These are phyloP conservation scores for Zelopaecilomyces penicillatus DNA, from an alignment of 2,329 filamentous ascomycete species.

Conservation along the genomic window DNA sequence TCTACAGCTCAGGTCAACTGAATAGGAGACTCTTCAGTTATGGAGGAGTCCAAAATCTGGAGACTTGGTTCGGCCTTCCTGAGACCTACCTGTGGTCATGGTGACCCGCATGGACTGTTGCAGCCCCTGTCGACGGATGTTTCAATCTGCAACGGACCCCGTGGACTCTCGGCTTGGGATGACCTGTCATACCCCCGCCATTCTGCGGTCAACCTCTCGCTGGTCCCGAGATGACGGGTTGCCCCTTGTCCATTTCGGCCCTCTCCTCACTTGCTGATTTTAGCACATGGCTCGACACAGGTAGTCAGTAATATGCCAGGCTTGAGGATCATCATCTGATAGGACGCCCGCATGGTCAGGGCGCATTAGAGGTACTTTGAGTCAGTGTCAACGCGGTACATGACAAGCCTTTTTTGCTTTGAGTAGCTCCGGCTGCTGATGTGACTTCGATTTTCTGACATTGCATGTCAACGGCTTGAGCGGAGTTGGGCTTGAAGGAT, in stretches of 20 bases:
- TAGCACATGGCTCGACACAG: neutral
- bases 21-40: too few relatives aligned
- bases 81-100: too few relatives aligned
- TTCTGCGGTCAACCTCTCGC: neutral
- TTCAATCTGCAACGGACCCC: conserved; percentile 1
- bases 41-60: too few relatives aligned
- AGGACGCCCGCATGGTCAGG: conserved; percentile 2
- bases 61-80: too few relatives aligned
- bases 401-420: neutral
- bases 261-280: too few relatives aligned
- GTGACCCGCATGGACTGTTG: too few relatives aligned
- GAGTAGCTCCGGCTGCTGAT: neutral
- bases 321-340: conserved; percentile 4
- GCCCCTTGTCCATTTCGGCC: neutral
- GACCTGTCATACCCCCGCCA: neutral
- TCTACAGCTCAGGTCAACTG: too few relatives aligned
- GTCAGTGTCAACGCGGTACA: conserved; percentile 7
- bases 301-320: conserved; percentile 1
- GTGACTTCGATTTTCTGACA: neutral
- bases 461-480: conserved; percentile 2
- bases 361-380: neutral
- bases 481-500: conserved; percentile 1
- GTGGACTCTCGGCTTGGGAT: neutral
- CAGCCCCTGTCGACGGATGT: neutral
- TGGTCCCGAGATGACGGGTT: neutral